These are phyloP conservation scores for Aspergillus tanneri DNA, from an alignment of 2,329 filamentous ascomycete genomes.

Conservation along the genomic window DNA sequence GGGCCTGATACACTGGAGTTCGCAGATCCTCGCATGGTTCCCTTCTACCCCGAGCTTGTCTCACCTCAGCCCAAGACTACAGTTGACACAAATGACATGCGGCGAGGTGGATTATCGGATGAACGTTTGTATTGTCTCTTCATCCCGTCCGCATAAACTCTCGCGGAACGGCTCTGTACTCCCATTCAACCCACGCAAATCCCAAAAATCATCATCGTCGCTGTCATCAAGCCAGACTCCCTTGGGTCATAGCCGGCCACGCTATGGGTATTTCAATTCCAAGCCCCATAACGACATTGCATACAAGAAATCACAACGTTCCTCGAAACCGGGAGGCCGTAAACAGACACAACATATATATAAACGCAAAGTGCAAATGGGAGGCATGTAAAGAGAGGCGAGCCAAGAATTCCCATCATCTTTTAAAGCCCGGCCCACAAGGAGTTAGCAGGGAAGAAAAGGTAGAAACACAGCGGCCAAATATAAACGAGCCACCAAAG, in stretches of 20 bases:
- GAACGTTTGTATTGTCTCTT: conserved; percentile 3
- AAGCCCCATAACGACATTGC: conserved; percentile 14
- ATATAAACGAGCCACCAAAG: conserved; percentile 25
- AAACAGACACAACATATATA: conserved; percentile 20
- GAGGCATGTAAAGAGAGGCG: conserved; percentile 3
- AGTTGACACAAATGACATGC: neutral
- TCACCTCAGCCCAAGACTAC: neutral
- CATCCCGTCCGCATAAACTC: neutral
- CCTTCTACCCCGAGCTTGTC: neutral
- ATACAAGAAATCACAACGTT: conserved; percentile 19
- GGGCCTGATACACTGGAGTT: neutral
- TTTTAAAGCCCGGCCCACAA: conserved; percentile 16
- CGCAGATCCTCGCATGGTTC: neutral
- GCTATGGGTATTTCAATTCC: conserved; percentile 17
- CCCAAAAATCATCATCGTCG: conserved; percentile 13
- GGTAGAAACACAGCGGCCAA: conserved; percentile 10
- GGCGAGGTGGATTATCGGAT: neutral
- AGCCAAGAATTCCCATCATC: conserved; percentile 3
- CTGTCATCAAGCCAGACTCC: conserved; percentile 1
- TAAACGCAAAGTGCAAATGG: conserved; percentile 15
- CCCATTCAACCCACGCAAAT: conserved; percentile 4
- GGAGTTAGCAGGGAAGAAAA: conserved; percentile 10
- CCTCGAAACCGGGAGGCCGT: conserved; percentile 13
- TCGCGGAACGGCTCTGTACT: neutral
- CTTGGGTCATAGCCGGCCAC: conserved; percentile 10